Percentiles rank a stretch among this genome's conserved stretches.
phyloP scores from a whole-genome alignment of 2,329 filamentous ascomycete genomes.

The Geosmithia morbida region DNA sequence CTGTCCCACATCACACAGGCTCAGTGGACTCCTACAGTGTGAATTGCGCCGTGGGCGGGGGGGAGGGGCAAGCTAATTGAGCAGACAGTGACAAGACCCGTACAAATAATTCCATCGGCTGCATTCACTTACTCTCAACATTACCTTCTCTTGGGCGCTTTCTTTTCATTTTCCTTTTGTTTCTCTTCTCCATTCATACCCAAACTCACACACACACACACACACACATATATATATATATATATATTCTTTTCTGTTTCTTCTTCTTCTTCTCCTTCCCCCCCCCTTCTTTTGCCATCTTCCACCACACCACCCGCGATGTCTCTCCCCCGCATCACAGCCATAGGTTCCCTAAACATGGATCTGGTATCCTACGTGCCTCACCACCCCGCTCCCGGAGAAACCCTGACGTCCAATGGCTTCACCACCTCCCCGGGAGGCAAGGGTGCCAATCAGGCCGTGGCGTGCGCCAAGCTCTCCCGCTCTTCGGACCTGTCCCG shows the following conservation, averaged over 20 bases:
- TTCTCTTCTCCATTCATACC: no score
- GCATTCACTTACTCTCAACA: no score
- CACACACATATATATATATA: conserved; percentile 8
- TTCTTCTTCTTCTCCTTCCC: no score
- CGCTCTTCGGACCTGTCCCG: conserved; percentile 27
- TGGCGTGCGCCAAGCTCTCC: conserved; percentile 74
- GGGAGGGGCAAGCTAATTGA: no score
- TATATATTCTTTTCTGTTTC: no score
- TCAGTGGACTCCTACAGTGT: no score
- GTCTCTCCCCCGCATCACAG: conserved; percentile 44
- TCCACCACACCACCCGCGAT: conserved; percentile 5
- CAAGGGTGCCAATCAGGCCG: conserved; percentile 92
- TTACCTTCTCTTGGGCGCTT: no score
- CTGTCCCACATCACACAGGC: no score
- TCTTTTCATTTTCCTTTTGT: no score
- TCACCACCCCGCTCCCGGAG: conserved; percentile 69
- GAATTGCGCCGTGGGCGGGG: no score
- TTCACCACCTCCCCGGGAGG: conserved; percentile 77
- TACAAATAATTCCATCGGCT: no score
- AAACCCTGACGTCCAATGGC: conserved; percentile 68
- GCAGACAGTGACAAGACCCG: no score
- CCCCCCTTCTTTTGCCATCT: neutral
- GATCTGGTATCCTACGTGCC: conserved; percentile 83
- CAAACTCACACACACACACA: neutral
- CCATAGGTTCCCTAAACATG: conserved; percentile 88